Evolutionary conservation across 2,329 filamentous ascomycete genomes (phyloP).

Genomic region (Aspergillus phoenicis): DNA sequence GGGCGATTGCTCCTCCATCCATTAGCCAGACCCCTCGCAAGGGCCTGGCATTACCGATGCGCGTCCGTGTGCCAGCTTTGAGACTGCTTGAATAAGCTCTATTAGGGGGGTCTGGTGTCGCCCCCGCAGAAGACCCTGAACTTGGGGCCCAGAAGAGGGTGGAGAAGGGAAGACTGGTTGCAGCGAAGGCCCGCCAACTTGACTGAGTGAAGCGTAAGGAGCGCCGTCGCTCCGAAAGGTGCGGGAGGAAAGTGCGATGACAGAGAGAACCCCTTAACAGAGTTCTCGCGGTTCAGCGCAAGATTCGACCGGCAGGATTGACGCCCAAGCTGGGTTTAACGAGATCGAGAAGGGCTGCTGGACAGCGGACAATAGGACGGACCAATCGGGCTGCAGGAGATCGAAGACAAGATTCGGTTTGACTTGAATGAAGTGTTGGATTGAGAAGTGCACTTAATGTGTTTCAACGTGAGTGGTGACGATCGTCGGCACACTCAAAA

Average conservation of each 20-base stretch:
- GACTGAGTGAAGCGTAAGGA: conserved; percentile 60
- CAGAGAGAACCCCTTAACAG: conserved; percentile 16
- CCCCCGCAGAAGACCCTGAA: conserved; percentile 95
- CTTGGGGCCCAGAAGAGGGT: conserved; percentile 89
- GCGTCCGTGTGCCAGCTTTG: conserved; percentile 41
- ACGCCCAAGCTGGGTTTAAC: not conserved
- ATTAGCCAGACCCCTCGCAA: conserved; percentile 47
- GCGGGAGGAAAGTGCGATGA: conserved; percentile 23
- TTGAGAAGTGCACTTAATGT: not conserved
- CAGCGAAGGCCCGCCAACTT: conserved; percentile 89
- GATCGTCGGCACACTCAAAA: conserved; percentile 4
- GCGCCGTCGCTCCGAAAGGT: conserved; percentile 46
- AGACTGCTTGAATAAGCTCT: conserved; percentile 50
- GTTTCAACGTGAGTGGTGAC: conserved; percentile 10
- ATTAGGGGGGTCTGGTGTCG: conserved; percentile 97
- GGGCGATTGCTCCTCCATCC: conserved; percentile 37
- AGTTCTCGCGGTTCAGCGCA: conserved; percentile 21
- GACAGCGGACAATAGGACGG: conserved; percentile 1
- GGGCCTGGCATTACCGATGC: conserved; percentile 44
- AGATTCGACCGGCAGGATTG: conserved; percentile 17
- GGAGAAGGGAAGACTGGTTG: conserved; percentile 71
- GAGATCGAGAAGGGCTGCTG: not conserved
- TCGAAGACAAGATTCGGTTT: not conserved
- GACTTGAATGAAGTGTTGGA: not conserved
- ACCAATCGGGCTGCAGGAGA: not conserved